Evolutionary conservation across 1,139 yeast species (phyloP), one percentile per base, ranked within the genome.

Genomic region (Kurtzmaniella quercitrusa): DNA sequence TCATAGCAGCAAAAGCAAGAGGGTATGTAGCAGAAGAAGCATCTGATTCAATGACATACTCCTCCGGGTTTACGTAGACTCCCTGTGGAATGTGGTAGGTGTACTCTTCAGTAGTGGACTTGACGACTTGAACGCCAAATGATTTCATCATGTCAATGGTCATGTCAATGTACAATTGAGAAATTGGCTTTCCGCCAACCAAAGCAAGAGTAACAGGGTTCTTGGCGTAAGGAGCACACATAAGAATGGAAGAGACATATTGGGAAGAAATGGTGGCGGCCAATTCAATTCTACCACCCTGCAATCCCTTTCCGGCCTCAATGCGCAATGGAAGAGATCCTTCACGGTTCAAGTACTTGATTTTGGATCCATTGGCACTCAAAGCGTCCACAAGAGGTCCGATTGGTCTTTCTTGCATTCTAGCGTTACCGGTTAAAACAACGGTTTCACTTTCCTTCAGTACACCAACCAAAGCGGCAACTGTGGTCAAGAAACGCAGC

Each of bases 21-120:
- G 99, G 98, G 57, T 93, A 93, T 11, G 98, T 94, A 1, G 98
- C 98, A 17, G 97, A 88, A 20, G 97, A 88, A n/a, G 99, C 99
- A 65, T 93, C 99, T 9, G 96, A 87, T 65, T 93, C 99, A 51
- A 93, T 81, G 30, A 85, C 87, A 56, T 93, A 93, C 54, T 84
- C 93, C 2, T 72, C 50, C 16, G 99, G 99, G 50, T 91, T 88
- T 38, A 63, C 65, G 61, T 94, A 93, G 20, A 72, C 66, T 2
- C 91, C 97, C 55, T 78, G 78, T 42, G 98, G 98, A 61, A 93
- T 88, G 58, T 84, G 86, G 64, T 93, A 93, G 33, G 97, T 88
- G 68, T 87, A 76, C 26, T 76, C 82, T 60, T 88, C 93, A 22
- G 84, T 76, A 23, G 72, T 61, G 7, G 95, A 85, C 53, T 77